phyloP scores from a whole-genome alignment of 495 filamentous ascomycete species.

The Xylaria scruposa region DNA sequence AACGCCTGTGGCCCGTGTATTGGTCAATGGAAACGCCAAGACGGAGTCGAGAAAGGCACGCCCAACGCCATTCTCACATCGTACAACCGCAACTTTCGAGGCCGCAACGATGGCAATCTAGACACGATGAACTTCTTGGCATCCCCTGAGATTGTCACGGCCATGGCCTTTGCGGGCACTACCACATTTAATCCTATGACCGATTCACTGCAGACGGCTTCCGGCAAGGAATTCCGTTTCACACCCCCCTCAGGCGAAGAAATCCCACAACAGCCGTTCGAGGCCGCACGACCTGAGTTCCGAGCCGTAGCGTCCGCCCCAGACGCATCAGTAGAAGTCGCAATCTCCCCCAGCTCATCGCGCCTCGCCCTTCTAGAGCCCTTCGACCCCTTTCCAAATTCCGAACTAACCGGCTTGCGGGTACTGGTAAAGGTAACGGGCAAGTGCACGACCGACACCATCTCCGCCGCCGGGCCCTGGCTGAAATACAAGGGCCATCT shows the following conservation, averaged over 20 bases:
- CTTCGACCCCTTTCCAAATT: constrained; percentile 80
- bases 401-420: constrained; percentile 73
- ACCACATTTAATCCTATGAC: constrained; percentile 98
- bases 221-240: constrained; percentile 85
- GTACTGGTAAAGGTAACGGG: constrained; percentile 95
- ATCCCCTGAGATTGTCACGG: constrained; percentile 94
- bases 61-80: constrained; percentile 95
- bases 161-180: constrained; percentile 88
- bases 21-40: constrained; percentile 94
- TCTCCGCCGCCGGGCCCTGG: constrained; percentile 96
- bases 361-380: constrained; percentile 91
- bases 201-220: constrained; percentile 81
- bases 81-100: constrained; percentile 98
- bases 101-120: constrained; percentile 94
- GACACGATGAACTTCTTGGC: constrained; percentile 98
- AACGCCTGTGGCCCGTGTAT: constrained; percentile 97
- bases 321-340: constrained; percentile 67
- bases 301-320: constrained; percentile 73
- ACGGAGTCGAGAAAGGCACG: constrained; percentile 79
- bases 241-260: constrained; percentile 77
- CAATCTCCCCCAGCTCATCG: constrained; percentile 82
- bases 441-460: constrained; percentile 98
- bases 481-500: constrained; percentile 99
- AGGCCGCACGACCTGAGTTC: constrained; percentile 76
- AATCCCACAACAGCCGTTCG: constrained; percentile 80